Base-by-base conservation (phyloP, 768 basidiomycete species). In the Tricholoma furcatifolium region DNA sequence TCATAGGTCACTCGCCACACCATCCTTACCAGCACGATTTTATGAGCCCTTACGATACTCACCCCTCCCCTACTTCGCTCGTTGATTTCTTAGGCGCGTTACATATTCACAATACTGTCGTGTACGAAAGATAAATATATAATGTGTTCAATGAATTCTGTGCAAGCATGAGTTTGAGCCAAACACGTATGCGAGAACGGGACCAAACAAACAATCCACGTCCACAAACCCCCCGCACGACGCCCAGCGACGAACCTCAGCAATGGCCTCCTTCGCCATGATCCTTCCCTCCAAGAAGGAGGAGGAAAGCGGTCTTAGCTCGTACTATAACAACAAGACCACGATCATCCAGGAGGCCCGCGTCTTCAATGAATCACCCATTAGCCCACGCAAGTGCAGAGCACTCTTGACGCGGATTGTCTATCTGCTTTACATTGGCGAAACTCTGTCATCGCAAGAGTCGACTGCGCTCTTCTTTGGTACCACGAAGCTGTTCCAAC, bases 401-500 rank as follows among this genome's bases (percentile, higher is more conserved):
- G 88, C 95, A 41, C 83, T 99, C 51, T 84, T 99, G 65, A 98
- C 96, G 40, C 82, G 96, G 66, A 95, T 98, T 62, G 91, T 98
- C 39, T 96, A 98, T 73, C 80, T 99, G 46, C 80, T 99, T 54
- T 98, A 98, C 72, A 85, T 94, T 56, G 97, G 97, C 57, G 97
- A 99, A 74, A 92, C 83, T 1, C 93, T 98, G 68, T 83, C 82
- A 31, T 89, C 93, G 1, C 95, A 98, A 71, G 97, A 99, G 72
- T 95, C 96, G 1, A 99, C 97, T 11, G 93, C 89, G 7, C 74
- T 99, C 59, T 99, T 99, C 83, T 99, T 99, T 72, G 96, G 97
- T 40, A 96, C 95, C 0, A 98, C 97, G 2, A 99, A 99, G 74
- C 72, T 99, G 53, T 99, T 99, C 73, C 97, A 98, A 73, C 91